Conservation (phyloP, 805 yeast species). For the Cyberlindnera galapagoensis region DNA sequence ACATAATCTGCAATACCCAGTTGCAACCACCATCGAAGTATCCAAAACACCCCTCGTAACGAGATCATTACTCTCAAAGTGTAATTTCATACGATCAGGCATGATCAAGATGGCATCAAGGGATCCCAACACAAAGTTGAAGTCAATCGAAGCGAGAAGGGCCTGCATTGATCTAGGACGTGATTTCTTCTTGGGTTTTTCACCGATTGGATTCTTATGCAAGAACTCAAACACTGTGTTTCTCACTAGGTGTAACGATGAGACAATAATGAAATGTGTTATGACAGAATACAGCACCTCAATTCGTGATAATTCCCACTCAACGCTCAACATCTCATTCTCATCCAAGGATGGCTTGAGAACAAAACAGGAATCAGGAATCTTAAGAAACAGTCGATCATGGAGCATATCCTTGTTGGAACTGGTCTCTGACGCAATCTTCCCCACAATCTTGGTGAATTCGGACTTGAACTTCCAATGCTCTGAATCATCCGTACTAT, state of each 20-base stretch:
- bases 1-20: slow-evolving; percentile 36
- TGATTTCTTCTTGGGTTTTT: slow-evolving; percentile 15
- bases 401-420: slow-evolving; percentile 21
- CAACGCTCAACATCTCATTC: slow-evolving; percentile 20
- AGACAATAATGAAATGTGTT: slow-evolving; percentile 38
- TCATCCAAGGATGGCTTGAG: slow-evolving; percentile 17
- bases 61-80: slow-evolving; percentile 35
- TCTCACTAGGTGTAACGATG: slow-evolving; percentile 38
- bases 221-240: slow-evolving; percentile 29
- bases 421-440: slow-evolving; percentile 28
- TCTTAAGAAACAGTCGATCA: slow-evolving; percentile 27
- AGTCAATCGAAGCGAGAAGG: slow-evolving; percentile 18
- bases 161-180: slow-evolving; percentile 14
- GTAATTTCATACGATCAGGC: slow-evolving; percentile 43
- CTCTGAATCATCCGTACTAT: slow-evolving; percentile 4
- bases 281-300: slow-evolving; percentile 33
- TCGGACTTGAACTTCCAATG: slow-evolving; percentile 10
- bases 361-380: slow-evolving; percentile 22
- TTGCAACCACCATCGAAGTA: slow-evolving; percentile 19
- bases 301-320: slow-evolving; percentile 22
- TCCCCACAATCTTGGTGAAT: slow-evolving; percentile 19
- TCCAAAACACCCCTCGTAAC: slow-evolving; percentile 17
- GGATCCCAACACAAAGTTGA: slow-evolving; percentile 19
- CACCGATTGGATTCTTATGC: slow-evolving; percentile 17
- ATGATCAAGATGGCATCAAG: slow-evolving; percentile 28